Conservation (phyloP, 2,329 filamentous ascomycete genomes). For the Penicillium sp. region DNA sequence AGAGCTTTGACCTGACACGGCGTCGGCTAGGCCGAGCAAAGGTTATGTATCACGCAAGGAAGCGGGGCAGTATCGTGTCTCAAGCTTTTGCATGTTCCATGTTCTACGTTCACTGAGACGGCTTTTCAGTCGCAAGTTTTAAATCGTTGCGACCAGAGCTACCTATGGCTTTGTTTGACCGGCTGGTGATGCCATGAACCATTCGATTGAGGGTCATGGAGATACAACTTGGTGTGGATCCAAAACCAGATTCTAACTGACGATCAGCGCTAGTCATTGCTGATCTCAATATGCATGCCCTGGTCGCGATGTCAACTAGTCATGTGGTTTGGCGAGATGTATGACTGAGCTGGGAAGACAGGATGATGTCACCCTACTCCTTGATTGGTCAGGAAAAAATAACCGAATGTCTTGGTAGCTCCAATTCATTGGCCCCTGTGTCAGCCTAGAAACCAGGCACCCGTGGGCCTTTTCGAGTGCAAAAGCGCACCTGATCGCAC, state of each 20-base stretch:
- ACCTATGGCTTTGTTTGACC: not conserved
- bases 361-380: not conserved
- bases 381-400: constrained; percentile 3
- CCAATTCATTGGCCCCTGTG: not conserved
- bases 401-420: not conserved
- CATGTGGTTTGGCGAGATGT: not conserved
- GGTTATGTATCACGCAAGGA: too few relatives aligned
- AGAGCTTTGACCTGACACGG: too few relatives aligned
- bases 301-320: not conserved
- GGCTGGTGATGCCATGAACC: not conserved
- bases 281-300: not conserved
- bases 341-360: not conserved
- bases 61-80: too few relatives aligned
- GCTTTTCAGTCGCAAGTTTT: not conserved
- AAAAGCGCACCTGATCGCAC: not conserved
- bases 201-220: not conserved
- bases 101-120: too few relatives aligned
- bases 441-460: too few relatives aligned
- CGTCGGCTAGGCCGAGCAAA: too few relatives aligned
- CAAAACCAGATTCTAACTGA: not conserved
- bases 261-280: not conserved
- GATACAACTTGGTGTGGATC: not conserved
- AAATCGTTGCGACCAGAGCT: not conserved
- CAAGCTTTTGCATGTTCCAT: too few relatives aligned
- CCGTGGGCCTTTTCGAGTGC: too few relatives aligned